Percentiles rank a stretch among this genome's conserved stretches.
Evolutionary conservation across 495 filamentous ascomycete genomes (phyloP).

Genomic region (Talaromyces nanjingensis): DNA sequence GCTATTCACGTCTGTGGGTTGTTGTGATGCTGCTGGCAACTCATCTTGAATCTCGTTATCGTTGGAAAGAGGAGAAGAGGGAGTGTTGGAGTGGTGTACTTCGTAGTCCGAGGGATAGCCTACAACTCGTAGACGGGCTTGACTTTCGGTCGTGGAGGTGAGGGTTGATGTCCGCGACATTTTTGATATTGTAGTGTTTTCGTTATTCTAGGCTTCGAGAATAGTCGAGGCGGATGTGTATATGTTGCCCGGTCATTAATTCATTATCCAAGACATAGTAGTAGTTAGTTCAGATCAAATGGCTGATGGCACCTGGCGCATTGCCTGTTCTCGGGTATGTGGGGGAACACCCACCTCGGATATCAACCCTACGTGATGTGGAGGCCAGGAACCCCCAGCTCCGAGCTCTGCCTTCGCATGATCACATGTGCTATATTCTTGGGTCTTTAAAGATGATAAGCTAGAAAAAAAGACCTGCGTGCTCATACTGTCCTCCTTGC

Average conservation of each 20-base stretch:
- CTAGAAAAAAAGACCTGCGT: background rate
- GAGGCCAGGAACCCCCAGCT: background rate
- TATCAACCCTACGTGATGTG: background rate
- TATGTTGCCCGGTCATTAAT: background rate
- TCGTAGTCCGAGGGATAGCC: constrained; percentile 30
- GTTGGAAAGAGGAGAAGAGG: background rate
- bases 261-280: background rate
- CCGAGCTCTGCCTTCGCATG: background rate
- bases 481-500: background rate
- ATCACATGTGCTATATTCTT: background rate
- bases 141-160: constrained; percentile 12
- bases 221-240: background rate
- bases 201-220: background rate
- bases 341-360: background rate
- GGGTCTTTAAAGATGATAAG: background rate
- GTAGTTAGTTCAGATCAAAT: background rate
- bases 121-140: background rate
- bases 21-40: constrained; percentile 15
- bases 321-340: background rate
- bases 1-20: constrained; percentile 20
- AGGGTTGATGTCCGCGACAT: constrained; percentile 35
- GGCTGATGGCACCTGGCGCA: background rate
- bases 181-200: background rate
- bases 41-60: background rate
- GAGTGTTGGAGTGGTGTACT: constrained; percentile 6